Conservation (phyloP, 2,329 filamentous ascomycete genomes). For the Neonectria ditissima region DNA sequence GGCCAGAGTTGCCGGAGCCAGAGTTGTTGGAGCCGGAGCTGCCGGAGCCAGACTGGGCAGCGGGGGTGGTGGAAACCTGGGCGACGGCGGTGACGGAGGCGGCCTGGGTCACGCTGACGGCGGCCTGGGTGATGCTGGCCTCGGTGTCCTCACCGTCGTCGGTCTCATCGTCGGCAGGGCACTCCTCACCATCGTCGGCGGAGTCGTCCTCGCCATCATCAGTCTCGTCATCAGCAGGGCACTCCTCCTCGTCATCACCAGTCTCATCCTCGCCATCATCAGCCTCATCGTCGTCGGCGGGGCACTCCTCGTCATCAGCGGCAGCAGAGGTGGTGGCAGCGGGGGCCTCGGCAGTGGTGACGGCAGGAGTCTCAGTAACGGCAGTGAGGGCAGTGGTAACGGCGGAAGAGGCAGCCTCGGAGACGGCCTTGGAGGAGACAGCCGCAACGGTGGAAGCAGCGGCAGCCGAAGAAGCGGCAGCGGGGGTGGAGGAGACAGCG, state of each 20-base stretch:
- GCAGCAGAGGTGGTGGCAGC: constrained; percentile 19
- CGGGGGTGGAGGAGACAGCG: constrained; percentile 18
- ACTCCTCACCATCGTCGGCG: constrained; percentile 19
- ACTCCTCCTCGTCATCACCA: constrained; percentile 36
- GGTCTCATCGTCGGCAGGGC: constrained; percentile 2
- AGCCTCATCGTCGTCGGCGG: constrained; percentile 24
- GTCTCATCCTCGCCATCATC: constrained; percentile 26
- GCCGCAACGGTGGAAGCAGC: constrained; percentile 19
- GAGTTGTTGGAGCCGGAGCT: no score
- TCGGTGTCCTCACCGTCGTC: constrained; percentile 18
- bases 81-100: constrained; percentile 7
- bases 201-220: constrained; percentile 28
- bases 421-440: background rate
- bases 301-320: constrained; percentile 36
- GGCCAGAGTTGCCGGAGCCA: constrained; percentile 16
- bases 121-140: background rate
- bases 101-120: background rate
- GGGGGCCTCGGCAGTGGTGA: constrained; percentile 14
- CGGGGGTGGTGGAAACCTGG: constrained; percentile 9
- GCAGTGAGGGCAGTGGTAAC: constrained; percentile 26
- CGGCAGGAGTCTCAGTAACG: constrained; percentile 1
- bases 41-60: constrained; percentile 12
- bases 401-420: constrained; percentile 20
- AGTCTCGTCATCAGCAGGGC: constrained; percentile 32
- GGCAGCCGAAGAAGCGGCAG: constrained; percentile 24